Evolutionary conservation across 495 filamentous ascomycete genomes (phyloP).

Genomic region (Halenospora varia): DNA sequence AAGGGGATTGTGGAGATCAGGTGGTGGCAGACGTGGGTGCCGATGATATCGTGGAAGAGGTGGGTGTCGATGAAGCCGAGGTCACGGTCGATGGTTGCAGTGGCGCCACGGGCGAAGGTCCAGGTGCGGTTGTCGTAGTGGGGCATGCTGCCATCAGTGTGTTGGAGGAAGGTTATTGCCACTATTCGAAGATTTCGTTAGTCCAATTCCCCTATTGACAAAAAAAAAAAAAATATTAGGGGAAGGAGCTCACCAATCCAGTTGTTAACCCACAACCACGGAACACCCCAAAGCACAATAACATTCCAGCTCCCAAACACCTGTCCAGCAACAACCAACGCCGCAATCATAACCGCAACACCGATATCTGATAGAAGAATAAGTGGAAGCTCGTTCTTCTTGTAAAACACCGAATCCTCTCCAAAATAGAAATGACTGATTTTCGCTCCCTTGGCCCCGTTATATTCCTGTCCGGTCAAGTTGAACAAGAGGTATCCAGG

Average conservation of each 20-base stretch:
- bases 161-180: conserved; percentile 66
- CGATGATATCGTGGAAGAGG: conserved; percentile 69
- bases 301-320: conserved; percentile 48
- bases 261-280: conserved; percentile 59
- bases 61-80: conserved; percentile 67
- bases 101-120: conserved; percentile 65
- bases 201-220: too few species aligned
- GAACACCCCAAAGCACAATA: conserved; percentile 46
- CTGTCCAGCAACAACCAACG: conserved; percentile 39
- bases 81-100: conserved; percentile 65
- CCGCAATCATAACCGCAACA: conserved; percentile 39
- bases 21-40: conserved; percentile 70
- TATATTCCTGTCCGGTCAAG: conserved; percentile 46
- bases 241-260: conserved; percentile 55
- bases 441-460: conserved; percentile 32
- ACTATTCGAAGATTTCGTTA: conserved; percentile 29
- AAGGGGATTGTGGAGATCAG: conserved; percentile 64
- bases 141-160: conserved; percentile 62
- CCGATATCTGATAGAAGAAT: conserved; percentile 60
- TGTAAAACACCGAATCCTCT: conserved; percentile 49
- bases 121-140: conserved; percentile 60
- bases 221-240: too few species aligned
- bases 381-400: conserved; percentile 47
- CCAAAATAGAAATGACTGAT: conserved; percentile 56
- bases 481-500: conserved; percentile 53